These are phyloP conservation scores for Mesotaenium endlicherianum DNA, from an alignment of 139 green algal genomes.

Conservation along the genomic window DNA sequence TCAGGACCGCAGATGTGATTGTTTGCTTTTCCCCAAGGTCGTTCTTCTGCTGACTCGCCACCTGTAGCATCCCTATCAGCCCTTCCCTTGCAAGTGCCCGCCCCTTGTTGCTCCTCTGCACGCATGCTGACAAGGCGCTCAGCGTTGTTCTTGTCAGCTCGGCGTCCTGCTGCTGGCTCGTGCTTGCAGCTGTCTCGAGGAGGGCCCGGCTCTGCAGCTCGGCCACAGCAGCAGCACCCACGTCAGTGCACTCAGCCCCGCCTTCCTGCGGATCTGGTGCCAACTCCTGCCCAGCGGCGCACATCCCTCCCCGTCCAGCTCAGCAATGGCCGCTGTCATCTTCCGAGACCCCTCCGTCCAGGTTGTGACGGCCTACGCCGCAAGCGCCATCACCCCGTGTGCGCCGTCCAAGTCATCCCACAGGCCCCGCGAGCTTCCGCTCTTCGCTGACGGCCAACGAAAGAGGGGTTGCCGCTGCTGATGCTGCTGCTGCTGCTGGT, in stretches of 20 bases:
- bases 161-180: neutral
- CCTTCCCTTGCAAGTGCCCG: neutral
- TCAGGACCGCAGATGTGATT: neutral
- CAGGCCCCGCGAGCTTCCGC: neutral
- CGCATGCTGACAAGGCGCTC: conserved; percentile 2
- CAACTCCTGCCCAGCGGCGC: neutral
- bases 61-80: neutral
- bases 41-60: neutral
- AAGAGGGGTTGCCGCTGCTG: too few species aligned
- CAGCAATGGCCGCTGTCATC: neutral
- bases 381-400: neutral
- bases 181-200: neutral
- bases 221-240: too few species aligned
- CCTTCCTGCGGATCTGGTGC: neutral
- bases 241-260: too few species aligned
- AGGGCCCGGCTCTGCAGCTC: too few species aligned
- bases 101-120: neutral
- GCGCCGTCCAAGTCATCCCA: conserved; percentile 1
- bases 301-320: neutral
- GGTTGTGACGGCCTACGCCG: neutral
- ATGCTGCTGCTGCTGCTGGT: too few species aligned
- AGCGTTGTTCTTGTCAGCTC: neutral
- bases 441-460: neutral
- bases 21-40: neutral
- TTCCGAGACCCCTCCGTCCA: conserved; percentile 1